phyloP scores from a whole-genome alignment of 139 green algal genomes.

The Chlamydomonas sp. region DNA sequence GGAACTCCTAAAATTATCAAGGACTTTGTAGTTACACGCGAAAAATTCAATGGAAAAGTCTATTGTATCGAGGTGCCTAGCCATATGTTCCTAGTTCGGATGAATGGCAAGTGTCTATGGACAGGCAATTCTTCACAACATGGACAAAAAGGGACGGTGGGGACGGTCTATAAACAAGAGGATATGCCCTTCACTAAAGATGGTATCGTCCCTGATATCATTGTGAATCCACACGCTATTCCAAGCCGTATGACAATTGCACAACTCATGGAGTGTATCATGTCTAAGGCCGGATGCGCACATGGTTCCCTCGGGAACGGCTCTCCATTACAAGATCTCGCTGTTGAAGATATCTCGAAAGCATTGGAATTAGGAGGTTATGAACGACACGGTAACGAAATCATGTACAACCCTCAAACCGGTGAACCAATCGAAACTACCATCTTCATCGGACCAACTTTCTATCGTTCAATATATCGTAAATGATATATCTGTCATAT shows the following conservation, averaged over 20 bases:
- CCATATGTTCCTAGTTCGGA: neutral
- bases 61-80: constrained; percentile 2
- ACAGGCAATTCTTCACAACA: constrained; percentile 4
- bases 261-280: constrained; percentile 88
- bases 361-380: constrained; percentile 43
- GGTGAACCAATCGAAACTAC: constrained; percentile 35
- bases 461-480: constrained; percentile 67
- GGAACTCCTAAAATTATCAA: no score
- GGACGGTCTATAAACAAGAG: constrained; percentile 32
- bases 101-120: no score
- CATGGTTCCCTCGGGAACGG: constrained; percentile 42
- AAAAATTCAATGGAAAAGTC: no score
- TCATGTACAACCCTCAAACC: constrained; percentile 52
- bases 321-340: neutral
- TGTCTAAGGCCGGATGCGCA: constrained; percentile 19
- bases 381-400: constrained; percentile 41
- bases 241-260: constrained; percentile 99
- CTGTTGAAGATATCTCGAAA: constrained; percentile 29
- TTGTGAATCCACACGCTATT: constrained; percentile 98
- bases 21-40: no score
- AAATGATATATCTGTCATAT: no score
- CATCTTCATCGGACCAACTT: constrained; percentile 57
- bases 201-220: constrained; percentile 91
- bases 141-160: constrained; percentile 27
- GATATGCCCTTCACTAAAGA: constrained; percentile 50